Conservation (phyloP, 306 rosid genomes). For the Rubus parviflorus region DNA sequence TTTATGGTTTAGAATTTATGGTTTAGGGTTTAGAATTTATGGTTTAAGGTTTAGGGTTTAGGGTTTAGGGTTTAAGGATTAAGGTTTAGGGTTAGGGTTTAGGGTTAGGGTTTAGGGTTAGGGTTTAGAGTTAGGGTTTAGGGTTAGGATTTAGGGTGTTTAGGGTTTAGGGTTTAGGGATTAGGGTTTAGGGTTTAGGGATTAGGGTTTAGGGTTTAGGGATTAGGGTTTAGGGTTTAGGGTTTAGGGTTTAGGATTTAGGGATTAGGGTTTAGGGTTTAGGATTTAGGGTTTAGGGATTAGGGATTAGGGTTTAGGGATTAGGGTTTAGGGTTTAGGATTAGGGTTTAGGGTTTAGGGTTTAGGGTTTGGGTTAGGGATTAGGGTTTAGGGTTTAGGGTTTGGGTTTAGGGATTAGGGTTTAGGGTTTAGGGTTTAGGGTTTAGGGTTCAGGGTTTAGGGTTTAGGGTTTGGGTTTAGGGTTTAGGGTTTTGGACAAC, state of each 20-base stretch:
- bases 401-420: neutral
- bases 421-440: neutral
- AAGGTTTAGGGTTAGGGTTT: neutral
- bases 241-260: neutral
- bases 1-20: too few species aligned
- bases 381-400: neutral
- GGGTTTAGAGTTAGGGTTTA: neutral
- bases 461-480: conserved; percentile 1
- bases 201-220: neutral
- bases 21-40: too few species aligned
- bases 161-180: neutral
- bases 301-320: neutral
- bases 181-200: neutral
- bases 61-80: neutral
- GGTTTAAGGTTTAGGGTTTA: too few species aligned
- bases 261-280: neutral
- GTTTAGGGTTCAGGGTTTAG: neutral
- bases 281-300: neutral
- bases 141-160: neutral
- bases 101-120: neutral
- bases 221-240: neutral
- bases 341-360: neutral
- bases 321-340: too few species aligned
- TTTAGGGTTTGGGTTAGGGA: neutral
- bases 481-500: neutral